Conservation (phyloP, 2,329 filamentous ascomycete species). For the Talaromyces sp. region DNA sequence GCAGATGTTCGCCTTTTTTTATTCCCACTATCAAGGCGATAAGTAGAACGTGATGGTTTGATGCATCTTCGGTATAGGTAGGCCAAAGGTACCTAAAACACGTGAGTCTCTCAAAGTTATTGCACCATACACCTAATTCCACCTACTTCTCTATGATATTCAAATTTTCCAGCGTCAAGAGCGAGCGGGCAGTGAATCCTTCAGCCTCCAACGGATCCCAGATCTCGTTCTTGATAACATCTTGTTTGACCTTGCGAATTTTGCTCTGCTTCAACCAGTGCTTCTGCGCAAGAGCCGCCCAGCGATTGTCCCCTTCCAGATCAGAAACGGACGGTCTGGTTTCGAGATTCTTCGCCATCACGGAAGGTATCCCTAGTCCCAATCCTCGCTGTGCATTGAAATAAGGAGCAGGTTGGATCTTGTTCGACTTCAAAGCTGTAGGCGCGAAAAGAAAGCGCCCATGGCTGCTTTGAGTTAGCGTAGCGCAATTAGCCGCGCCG, state of each 20-base stretch:
- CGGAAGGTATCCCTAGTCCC: slow-evolving; percentile 39
- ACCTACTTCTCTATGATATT: slow-evolving; percentile 77
- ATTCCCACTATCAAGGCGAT: slow-evolving; percentile 81
- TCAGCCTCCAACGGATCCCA: slow-evolving; percentile 85
- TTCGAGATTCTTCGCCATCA: slow-evolving; percentile 56
- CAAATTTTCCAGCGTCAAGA: slow-evolving; percentile 80
- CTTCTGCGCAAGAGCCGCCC: slow-evolving; percentile 68
- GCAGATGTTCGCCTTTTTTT: slow-evolving; percentile 79
- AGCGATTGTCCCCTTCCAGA: slow-evolving; percentile 41
- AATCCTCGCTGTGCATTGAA: slow-evolving; percentile 23
- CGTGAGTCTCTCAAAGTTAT: slow-evolving; percentile 19
- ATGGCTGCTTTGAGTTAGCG: slow-evolving; percentile 16
- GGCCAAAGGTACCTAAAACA: slow-evolving; percentile 79
- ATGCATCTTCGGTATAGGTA: slow-evolving; percentile 78
- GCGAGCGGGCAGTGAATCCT: slow-evolving; percentile 68
- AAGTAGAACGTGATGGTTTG: slow-evolving; percentile 85
- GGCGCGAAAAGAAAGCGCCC: slow-evolving; percentile 9
- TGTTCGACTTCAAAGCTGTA: slow-evolving; percentile 6
- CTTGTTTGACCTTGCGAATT: slow-evolving; percentile 68
- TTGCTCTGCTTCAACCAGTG: slow-evolving; percentile 74
- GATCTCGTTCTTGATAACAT: slow-evolving; percentile 78
- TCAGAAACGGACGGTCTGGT: slow-evolving; percentile 40
- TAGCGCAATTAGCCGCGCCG: slow-evolving; percentile 19
- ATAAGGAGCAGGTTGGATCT: slow-evolving; percentile 1
- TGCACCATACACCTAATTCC: not conserved